Evolutionary conservation across 192 early-diverging fungal species (phyloP).

Genomic region (Coemansia sp.): DNA sequence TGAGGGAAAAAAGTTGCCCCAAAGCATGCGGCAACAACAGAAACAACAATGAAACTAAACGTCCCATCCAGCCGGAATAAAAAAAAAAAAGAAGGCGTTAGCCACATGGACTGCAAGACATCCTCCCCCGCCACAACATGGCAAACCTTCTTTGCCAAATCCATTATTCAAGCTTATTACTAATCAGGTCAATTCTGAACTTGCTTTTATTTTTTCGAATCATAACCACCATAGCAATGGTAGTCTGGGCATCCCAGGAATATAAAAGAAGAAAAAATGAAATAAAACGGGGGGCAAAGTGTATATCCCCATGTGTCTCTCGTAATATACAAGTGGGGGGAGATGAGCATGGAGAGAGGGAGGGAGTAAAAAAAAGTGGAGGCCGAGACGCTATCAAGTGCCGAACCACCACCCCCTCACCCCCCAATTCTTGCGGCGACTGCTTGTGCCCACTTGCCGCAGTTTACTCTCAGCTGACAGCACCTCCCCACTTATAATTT

Average conservation of each 20-base stretch:
- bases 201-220: background rate
- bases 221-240: background rate
- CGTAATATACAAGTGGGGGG: background rate
- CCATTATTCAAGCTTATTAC: background rate
- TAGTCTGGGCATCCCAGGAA: background rate
- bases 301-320: background rate
- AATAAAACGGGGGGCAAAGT: background rate
- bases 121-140: slow-evolving; percentile 1
- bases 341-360: background rate
- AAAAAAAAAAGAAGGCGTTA: background rate
- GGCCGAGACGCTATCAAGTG: background rate
- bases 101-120: background rate
- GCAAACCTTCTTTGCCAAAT: background rate
- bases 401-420: background rate
- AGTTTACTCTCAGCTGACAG: background rate
- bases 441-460: background rate
- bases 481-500: background rate
- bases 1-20: background rate
- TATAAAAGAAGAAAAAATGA: background rate
- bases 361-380: background rate
- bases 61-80: background rate
- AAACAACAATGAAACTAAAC: slow-evolving; percentile 1
- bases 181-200: background rate
- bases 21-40: background rate
- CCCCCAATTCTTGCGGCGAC: background rate